Evolutionary conservation across 1,284 basidiomycete species (phyloP).

Genomic region (Ganoderma sinense): DNA sequence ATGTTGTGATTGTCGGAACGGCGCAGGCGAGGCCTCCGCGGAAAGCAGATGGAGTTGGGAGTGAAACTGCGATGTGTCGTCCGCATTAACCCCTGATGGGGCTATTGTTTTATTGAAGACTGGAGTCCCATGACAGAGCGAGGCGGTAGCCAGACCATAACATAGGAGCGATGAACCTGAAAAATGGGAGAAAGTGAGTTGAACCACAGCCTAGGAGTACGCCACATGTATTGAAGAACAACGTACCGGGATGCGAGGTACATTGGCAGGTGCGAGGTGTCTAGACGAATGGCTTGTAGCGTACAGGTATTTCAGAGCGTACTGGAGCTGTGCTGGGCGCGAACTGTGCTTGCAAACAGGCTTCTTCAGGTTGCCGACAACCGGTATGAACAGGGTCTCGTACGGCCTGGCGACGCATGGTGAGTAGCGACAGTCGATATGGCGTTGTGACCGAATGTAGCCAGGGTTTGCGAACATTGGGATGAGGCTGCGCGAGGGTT

Average conservation of each 20-base stretch:
- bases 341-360: neutral
- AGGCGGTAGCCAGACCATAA: neutral
- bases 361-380: neutral
- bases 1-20: neutral
- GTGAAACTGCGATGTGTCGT: neutral
- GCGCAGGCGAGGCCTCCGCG: neutral
- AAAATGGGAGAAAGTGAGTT: neutral
- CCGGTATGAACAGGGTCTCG: neutral
- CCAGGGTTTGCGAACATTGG: neutral
- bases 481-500: neutral
- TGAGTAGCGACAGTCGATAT: neutral
- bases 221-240: conserved; percentile 3
- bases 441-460: neutral
- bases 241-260: neutral
- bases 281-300: neutral
- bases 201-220: neutral
- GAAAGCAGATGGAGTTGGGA: neutral
- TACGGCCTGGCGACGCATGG: neutral
- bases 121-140: neutral
- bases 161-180: neutral
- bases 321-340: neutral
- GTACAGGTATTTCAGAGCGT: neutral
- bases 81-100: neutral
- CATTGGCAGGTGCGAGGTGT: neutral
- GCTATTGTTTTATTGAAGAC: neutral